Conservation (phyloP, 352 stramenopile genomes). For the Phytopythium oedochilum region DNA sequence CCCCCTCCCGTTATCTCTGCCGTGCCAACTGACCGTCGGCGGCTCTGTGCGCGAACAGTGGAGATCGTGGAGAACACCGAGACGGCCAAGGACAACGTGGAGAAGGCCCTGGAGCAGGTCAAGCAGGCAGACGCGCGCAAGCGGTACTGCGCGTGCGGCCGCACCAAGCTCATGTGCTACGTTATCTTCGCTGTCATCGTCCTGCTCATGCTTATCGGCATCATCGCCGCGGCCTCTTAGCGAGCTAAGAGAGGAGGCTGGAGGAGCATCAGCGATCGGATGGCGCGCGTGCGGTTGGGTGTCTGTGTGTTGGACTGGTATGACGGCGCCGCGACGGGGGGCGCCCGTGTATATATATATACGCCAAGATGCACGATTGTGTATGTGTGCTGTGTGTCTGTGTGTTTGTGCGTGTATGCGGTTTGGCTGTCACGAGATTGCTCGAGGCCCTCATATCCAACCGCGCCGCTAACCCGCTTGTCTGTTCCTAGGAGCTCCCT, state of each 20-base stretch:
- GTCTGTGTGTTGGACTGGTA: constrained; percentile 1
- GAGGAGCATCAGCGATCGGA: not conserved
- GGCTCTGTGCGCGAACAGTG: constrained; percentile 21
- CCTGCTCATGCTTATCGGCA: constrained; percentile 47
- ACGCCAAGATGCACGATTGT: constrained; percentile 4
- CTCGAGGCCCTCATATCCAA: not conserved
- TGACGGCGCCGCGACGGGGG: not conserved
- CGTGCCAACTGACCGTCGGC: not conserved
- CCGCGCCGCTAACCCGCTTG: not conserved
- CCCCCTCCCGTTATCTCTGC: not conserved
- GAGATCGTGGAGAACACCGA: constrained; percentile 84
- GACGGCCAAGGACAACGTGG: constrained; percentile 69
- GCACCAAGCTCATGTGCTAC: constrained; percentile 68
- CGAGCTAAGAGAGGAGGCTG: not conserved
- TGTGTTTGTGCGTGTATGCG: not conserved
- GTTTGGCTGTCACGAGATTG: not conserved
- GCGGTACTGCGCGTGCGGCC: constrained; percentile 68
- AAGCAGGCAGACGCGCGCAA: constrained; percentile 57
- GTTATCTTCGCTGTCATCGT: constrained; percentile 46
- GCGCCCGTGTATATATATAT: constrained; percentile 15
- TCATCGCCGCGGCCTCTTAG: constrained; percentile 37
- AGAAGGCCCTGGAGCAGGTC: constrained; percentile 65
- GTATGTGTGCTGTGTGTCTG: not conserved
- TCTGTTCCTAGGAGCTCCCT: not conserved
- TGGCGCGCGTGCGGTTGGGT: not conserved